Percentiles rank a stretch among this genome's conserved stretches.
These are phyloP conservation scores for Solanum chmielewskii DNA, from an alignment of 257 asterid genomes.

Conservation along the genomic window DNA sequence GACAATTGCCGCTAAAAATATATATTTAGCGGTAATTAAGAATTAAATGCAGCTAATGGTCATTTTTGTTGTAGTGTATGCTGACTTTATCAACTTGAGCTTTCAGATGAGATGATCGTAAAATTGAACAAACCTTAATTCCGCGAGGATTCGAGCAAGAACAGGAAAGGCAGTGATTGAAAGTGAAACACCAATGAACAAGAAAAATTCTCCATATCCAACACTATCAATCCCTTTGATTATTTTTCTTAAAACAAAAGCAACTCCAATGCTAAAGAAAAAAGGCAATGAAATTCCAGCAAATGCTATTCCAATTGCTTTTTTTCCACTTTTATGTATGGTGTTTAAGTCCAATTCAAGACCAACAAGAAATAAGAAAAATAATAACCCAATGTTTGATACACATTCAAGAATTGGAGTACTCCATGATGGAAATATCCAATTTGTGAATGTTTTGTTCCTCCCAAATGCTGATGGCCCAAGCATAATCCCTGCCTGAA, in stretches of 20 bases:
- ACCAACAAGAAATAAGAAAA: constrained; percentile 54
- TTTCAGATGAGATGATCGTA: background rate
- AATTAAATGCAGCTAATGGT: too few species aligned
- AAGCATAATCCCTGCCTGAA: constrained; percentile 46
- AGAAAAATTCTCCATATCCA: constrained; percentile 19
- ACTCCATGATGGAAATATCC: constrained; percentile 50
- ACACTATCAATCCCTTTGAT: constrained; percentile 32
- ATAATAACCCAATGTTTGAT: constrained; percentile 44
- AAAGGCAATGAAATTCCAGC: constrained; percentile 45
- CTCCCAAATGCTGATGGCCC: constrained; percentile 55
- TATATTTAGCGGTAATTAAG: too few species aligned
- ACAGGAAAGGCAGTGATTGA: constrained; percentile 68
- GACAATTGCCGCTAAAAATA: too few species aligned
- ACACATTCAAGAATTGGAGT: constrained; percentile 38
- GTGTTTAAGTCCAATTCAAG: constrained; percentile 51
- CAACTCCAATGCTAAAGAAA: constrained; percentile 26
- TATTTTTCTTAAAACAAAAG: constrained; percentile 21
- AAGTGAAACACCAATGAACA: constrained; percentile 56
- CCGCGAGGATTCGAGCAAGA: constrained; percentile 54
- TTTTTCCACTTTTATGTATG: constrained; percentile 24
- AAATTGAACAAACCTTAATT: constrained; percentile 15
- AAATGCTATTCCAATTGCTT: constrained; percentile 34
- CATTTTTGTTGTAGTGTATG: too few species aligned
- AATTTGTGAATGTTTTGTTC: constrained; percentile 22
- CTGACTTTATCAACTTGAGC: background rate